phyloP scores from a whole-genome alignment of 148 eudicot species.

The Heliosperma pusillum region DNA sequence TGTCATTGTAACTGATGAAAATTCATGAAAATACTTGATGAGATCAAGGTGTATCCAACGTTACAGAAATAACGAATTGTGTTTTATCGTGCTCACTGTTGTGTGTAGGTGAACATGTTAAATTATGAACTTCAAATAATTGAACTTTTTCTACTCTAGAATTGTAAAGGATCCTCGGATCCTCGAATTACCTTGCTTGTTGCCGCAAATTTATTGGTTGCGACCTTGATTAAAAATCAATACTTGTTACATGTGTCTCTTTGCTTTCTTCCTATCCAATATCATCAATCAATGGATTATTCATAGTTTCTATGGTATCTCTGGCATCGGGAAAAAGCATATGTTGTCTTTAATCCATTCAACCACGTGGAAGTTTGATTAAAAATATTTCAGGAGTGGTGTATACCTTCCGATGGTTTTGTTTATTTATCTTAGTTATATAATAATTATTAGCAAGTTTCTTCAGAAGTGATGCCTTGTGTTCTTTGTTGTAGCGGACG shows the following conservation, averaged over 20 bases:
- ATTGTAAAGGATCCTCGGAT: not conserved
- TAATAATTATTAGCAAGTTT: not conserved
- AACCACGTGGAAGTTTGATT: not conserved
- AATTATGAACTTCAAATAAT: not conserved
- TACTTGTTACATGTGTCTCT: not conserved
- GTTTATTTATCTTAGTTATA: not conserved
- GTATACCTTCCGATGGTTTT: not conserved
- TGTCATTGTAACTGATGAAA: no score
- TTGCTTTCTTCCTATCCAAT: not conserved
- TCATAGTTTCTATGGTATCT: not conserved
- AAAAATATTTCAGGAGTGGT: not conserved
- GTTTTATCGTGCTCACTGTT: not conserved
- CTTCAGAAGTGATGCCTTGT: constrained; percentile 7
- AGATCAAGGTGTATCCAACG: no score
- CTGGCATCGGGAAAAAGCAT: not conserved
- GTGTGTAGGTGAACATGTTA: not conserved
- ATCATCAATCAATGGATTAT: not conserved
- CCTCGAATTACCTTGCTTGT: not conserved
- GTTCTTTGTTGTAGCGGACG: constrained; percentile 51
- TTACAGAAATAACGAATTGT: not conserved
- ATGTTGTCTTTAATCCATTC: no score
- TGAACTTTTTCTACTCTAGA: not conserved
- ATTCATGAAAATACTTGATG: no score
- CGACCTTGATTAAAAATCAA: not conserved
- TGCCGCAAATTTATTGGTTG: not conserved